A percentile compares a stretch with the other conserved stretches of the same genome.
Evolutionary conservation across 2,329 filamentous ascomycete genomes (phyloP).

Genomic region (Teratosphaeria pseudoeucalypti): DNA sequence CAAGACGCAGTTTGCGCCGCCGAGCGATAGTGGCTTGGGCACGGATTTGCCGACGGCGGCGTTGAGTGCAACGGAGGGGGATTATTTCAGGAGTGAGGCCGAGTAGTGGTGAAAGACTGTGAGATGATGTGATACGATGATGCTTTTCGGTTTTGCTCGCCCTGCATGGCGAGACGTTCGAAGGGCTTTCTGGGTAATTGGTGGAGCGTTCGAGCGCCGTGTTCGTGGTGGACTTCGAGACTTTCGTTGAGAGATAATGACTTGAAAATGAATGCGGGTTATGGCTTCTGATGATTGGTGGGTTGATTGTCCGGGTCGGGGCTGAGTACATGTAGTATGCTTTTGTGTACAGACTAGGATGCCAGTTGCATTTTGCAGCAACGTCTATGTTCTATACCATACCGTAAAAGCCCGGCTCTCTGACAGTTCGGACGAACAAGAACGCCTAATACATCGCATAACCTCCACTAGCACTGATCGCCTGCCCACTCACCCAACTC

Average conservation of each 20-base stretch:
- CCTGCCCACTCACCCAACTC: conserved; percentile 37
- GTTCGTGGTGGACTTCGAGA: not conserved
- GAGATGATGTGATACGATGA: not conserved
- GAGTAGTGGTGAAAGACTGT: not conserved
- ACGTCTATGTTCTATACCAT: not conserved
- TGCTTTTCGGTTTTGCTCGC: not conserved
- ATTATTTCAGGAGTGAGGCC: conserved; percentile 8
- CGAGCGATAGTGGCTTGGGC: conserved; percentile 30
- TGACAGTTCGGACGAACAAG: not conserved
- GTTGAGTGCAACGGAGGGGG: conserved; percentile 10
- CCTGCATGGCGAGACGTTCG: not conserved
- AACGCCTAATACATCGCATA: conserved; percentile 12
- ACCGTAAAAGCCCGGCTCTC: not conserved
- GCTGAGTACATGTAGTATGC: not conserved
- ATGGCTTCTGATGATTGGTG: not conserved
- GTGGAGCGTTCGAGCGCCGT: conserved; percentile 1
- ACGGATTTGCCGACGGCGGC: conserved; percentile 27
- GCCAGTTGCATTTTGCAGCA: not conserved
- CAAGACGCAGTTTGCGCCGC: conserved; percentile 21
- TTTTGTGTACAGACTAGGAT: conserved; percentile 1
- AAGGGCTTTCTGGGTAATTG: not conserved
- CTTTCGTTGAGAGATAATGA: not conserved
- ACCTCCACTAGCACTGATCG: conserved; percentile 46
- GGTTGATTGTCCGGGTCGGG: not conserved
- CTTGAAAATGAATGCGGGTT: not conserved